Base-by-base conservation (phyloP, 768 basidiomycete species). In the Mycena olivaceomarginata region DNA sequence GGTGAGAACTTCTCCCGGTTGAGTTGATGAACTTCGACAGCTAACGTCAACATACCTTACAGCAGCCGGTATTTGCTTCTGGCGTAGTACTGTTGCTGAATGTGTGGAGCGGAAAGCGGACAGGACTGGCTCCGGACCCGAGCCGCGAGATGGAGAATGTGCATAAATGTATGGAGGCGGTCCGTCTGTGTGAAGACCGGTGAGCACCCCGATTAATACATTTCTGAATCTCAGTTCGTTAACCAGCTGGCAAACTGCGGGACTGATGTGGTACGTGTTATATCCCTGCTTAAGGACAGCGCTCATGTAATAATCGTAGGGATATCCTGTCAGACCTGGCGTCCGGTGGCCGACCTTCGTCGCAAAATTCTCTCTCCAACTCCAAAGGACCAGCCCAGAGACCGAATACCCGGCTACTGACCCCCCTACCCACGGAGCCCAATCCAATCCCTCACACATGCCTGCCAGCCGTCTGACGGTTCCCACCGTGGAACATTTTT, bases 141-240 rank as follows among this genome's bases (percentile, higher is more conserved):
- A 63, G 7, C 40, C 13, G 62, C 16, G 62, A 63, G 40, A 41
- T 63, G 16, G 39, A 7, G 40, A 43, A 63, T 41, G 62, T 63
- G 5, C 40, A 41, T 10, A 63, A 63, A 16, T 63, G 62, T 20
- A 63, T 63, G 37, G 40, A 39, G 4, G 40, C 41, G 0, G 8
- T 63, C 16, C 62, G 39, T 40, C 20, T 41, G 62, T 63, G 40
- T 22, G 20, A 63, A n/a, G 20, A 8, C 20, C 62, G 10, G 62
- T 63, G 40, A 63, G 62, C 40, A 90, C 11, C 87, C 0, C 83
- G 0, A 89, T 89, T 94, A 39, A 86, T 96, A 2, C 43, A 5
- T 87, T 94, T 1, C 37, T 8, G 95, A 89, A 63, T 20, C 40
- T 63, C 40, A 63, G 31, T 63, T 41, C 12, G 16, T n/a, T 59